phyloP scores from a whole-genome alignment of 148 eudicot species.

The Persicaria tinctoria region DNA sequence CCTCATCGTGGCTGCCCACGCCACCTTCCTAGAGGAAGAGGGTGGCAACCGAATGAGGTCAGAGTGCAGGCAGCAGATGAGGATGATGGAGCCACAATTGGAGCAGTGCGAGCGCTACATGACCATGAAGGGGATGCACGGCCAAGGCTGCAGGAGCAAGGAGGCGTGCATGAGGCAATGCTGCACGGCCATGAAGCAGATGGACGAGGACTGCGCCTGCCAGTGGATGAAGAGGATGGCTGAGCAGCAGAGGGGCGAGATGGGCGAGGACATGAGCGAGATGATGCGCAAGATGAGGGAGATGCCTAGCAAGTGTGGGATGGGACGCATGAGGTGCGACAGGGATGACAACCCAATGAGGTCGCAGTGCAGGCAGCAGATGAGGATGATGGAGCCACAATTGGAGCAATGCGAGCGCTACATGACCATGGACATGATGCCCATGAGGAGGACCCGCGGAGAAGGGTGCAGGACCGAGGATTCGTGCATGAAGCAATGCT shows the following conservation, averaged over 20 bases:
- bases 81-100: conserved; percentile 18
- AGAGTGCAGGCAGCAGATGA: conserved; percentile 26
- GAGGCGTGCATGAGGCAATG: conserved; percentile 21
- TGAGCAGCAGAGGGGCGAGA: conserved; percentile 16
- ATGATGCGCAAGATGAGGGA: conserved; percentile 20
- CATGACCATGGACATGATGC: conserved; percentile 18
- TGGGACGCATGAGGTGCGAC: conserved; percentile 13
- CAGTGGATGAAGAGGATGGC: conserved; percentile 18
- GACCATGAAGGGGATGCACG: no score
- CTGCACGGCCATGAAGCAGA: conserved; percentile 23
- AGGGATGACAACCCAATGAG: conserved; percentile 11
- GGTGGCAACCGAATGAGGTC: conserved; percentile 6
- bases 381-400: conserved; percentile 17
- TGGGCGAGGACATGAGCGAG: conserved; percentile 16
- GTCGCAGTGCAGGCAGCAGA: conserved; percentile 23
- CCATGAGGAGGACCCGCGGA: neutral
- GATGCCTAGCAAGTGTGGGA: conserved; percentile 21
- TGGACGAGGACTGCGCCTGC: conserved; percentile 28
- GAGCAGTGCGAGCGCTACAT: neutral
- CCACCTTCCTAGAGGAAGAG: conserved; percentile 7
- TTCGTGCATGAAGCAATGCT: conserved; percentile 23
- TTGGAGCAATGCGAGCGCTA: conserved; percentile 27
- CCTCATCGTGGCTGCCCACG: conserved; percentile 10
- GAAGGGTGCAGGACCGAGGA: conserved; percentile 12
- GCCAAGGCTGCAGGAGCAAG: conserved; percentile 1